These are phyloP conservation scores for Hygrophoropsis aurantiaca DNA, from an alignment of 768 basidiomycete species.

Conservation along the genomic window DNA sequence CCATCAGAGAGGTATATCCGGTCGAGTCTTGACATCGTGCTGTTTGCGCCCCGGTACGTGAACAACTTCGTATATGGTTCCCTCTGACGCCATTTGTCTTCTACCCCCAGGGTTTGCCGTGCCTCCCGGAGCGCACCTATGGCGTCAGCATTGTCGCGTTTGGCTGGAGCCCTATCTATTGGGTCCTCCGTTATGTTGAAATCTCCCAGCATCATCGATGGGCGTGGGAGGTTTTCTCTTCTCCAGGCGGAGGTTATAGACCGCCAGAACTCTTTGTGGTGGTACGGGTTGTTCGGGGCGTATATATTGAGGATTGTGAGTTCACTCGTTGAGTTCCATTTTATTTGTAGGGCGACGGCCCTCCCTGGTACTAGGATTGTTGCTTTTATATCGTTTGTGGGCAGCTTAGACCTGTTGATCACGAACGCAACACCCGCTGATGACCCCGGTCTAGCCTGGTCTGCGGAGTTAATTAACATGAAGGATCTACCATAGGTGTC, in stretches of 20 bases:
- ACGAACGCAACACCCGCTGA: slow-evolving; percentile 16
- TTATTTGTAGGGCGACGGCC: slow-evolving; percentile 6
- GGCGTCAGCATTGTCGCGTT: background rate
- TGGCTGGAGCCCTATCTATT: background rate
- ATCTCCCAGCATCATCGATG: slow-evolving; percentile 5
- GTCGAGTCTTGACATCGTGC: background rate
- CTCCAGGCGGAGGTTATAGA: background rate
- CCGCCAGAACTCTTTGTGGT: slow-evolving; percentile 14
- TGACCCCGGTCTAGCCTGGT: background rate
- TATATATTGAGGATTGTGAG: slow-evolving; percentile 17
- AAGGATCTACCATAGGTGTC: slow-evolving; percentile 3
- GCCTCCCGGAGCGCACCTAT: slow-evolving; percentile 12
- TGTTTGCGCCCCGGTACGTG: background rate
- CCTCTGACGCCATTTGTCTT: no score
- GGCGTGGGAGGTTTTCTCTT: slow-evolving; percentile 2
- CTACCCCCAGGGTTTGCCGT: background rate
- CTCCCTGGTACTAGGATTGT: slow-evolving; percentile 12
- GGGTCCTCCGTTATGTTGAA: slow-evolving; percentile 7
- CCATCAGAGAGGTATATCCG: no score
- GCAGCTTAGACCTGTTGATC: slow-evolving; percentile 12
- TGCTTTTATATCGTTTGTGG: background rate
- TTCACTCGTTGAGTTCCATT: slow-evolving; percentile 13
- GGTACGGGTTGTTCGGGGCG: slow-evolving; percentile 8
- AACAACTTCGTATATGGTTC: background rate
- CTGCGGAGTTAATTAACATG: background rate